Evolutionary conservation across 2,329 filamentous ascomycete genomes (phyloP).

Genomic region (Bimuria novae-zelandiae): DNA sequence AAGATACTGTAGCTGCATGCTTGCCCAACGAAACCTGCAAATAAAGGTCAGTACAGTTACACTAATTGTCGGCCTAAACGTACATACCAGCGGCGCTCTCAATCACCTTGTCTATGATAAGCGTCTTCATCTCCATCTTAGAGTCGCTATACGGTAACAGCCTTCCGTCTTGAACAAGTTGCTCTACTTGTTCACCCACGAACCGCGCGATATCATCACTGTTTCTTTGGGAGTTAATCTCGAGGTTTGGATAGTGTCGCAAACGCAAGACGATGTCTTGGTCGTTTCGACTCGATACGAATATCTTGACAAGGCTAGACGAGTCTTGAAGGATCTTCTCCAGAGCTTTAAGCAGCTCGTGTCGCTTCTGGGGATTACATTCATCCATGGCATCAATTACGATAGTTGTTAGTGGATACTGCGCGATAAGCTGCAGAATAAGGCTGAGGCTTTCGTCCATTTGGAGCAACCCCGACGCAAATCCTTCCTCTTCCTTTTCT

Average conservation of each 20-base stretch:
- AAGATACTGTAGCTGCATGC: constrained; percentile 35
- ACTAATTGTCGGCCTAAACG: constrained; percentile 10
- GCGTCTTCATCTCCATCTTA: constrained; percentile 16
- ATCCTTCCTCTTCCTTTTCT: constrained; percentile 17
- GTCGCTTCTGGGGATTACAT: constrained; percentile 25
- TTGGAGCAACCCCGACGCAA: constrained; percentile 19
- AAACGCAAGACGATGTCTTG: constrained; percentile 22
- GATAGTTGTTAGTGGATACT: constrained; percentile 30
- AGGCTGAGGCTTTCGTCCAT: constrained; percentile 15
- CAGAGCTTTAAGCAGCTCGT: constrained; percentile 28
- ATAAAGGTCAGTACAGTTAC: constrained; percentile 12
- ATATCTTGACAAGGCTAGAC: constrained; percentile 37
- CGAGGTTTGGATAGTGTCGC: constrained; percentile 28
- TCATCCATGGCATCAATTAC: constrained; percentile 47
- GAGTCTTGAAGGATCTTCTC: constrained; percentile 29
- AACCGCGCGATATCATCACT: constrained; percentile 33
- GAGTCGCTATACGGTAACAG: constrained; percentile 18
- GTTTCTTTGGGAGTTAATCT: constrained; percentile 30
- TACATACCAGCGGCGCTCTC: constrained; percentile 35
- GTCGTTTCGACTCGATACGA: constrained; percentile 44
- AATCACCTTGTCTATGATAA: constrained; percentile 25
- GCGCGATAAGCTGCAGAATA: constrained; percentile 27
- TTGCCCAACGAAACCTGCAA: constrained; percentile 41
- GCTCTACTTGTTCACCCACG: constrained; percentile 19
- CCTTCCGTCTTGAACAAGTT: constrained; percentile 15